Evolutionary conservation across 2,329 filamentous ascomycete species (phyloP).

Genomic region (Phialophora chinensis): DNA sequence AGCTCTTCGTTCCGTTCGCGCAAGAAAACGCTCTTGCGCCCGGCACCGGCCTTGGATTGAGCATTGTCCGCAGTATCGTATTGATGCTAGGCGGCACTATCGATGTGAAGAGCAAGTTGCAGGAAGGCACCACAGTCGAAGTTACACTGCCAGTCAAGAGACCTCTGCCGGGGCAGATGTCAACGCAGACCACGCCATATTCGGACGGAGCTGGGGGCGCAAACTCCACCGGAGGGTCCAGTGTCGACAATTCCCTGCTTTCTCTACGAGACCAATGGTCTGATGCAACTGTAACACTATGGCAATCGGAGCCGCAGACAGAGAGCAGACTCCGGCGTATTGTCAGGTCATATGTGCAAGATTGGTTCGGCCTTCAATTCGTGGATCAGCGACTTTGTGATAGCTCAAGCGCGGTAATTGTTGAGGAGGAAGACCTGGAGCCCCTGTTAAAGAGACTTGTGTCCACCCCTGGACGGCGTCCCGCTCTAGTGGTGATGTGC

Average conservation of each 20-base stretch:
- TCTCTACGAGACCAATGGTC: conserved; percentile 19
- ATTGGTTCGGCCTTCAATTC: conserved; percentile 29
- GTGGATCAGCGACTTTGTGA: conserved; percentile 21
- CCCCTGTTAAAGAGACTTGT: conserved; percentile 18
- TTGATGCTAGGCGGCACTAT: conserved; percentile 63
- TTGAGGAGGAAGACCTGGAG: conserved; percentile 28
- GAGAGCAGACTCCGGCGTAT: conserved; percentile 16
- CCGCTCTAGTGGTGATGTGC: conserved; percentile 27
- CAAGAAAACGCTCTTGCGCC: conserved; percentile 65
- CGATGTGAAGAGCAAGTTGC: conserved; percentile 51
- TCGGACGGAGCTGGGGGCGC: conserved; percentile 23
- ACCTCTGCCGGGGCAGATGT: conserved; percentile 26
- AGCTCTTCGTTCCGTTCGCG: conserved; percentile 65
- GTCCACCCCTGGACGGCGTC: conserved; percentile 19
- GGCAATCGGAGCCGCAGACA: conserved; percentile 9
- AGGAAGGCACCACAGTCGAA: conserved; percentile 30
- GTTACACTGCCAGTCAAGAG: conserved; percentile 31
- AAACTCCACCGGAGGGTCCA: conserved; percentile 22
- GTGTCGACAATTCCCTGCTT: conserved; percentile 19
- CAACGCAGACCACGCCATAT: conserved; percentile 26
- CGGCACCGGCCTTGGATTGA: conserved; percentile 69
- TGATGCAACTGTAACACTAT: conserved; percentile 23
- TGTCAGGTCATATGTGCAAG: conserved; percentile 22
- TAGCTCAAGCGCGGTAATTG: conserved; percentile 25
- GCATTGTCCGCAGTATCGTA: conserved; percentile 65